These are phyloP conservation scores for Pythium aquatile DNA, from an alignment of 352 stramenopile genomes.

Conservation along the genomic window DNA sequence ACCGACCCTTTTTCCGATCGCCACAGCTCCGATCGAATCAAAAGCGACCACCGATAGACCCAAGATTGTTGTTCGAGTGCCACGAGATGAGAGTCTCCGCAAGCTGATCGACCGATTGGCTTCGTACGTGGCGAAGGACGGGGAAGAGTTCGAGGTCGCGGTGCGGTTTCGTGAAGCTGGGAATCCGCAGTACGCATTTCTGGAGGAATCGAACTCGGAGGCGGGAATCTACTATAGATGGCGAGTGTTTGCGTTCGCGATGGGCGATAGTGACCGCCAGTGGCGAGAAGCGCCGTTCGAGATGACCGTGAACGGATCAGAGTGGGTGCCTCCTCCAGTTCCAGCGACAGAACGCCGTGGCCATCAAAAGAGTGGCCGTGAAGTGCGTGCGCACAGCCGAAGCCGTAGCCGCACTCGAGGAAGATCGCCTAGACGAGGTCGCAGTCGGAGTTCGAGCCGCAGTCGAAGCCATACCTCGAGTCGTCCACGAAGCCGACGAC, in stretches of 20 bases:
- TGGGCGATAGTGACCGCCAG: slow-evolving; percentile 49
- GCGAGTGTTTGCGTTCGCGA: slow-evolving; percentile 67
- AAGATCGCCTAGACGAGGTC: neutral
- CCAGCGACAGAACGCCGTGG: slow-evolving; percentile 9
- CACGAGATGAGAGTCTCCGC: slow-evolving; percentile 30
- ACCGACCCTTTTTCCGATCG: slow-evolving; percentile 2
- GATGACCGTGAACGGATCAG: slow-evolving; percentile 49
- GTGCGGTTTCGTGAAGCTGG: slow-evolving; percentile 45
- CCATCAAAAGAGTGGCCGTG: neutral
- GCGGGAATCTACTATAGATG: slow-evolving; percentile 68
- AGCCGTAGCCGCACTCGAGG: slow-evolving; percentile 31
- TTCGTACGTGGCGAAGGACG: slow-evolving; percentile 60
- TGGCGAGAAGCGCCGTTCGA: slow-evolving; percentile 61
- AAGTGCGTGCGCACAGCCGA: slow-evolving; percentile 29
- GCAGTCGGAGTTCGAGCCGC: slow-evolving; percentile 16
- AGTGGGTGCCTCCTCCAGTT: slow-evolving; percentile 64
- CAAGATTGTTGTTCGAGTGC: slow-evolving; percentile 42
- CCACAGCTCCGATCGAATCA: neutral
- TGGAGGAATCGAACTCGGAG: slow-evolving; percentile 42
- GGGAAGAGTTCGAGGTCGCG: slow-evolving; percentile 63
- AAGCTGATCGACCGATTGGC: slow-evolving; percentile 51
- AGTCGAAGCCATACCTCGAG: slow-evolving; percentile 21
- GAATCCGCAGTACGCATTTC: slow-evolving; percentile 53
- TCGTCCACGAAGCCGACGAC: slow-evolving; percentile 25
- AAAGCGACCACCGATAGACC: neutral